A percentile compares a stretch with the other conserved stretches of the same genome.
phyloP scores from a whole-genome alignment of 257 asterid genomes.

The Parsonsia alboflavescens region DNA sequence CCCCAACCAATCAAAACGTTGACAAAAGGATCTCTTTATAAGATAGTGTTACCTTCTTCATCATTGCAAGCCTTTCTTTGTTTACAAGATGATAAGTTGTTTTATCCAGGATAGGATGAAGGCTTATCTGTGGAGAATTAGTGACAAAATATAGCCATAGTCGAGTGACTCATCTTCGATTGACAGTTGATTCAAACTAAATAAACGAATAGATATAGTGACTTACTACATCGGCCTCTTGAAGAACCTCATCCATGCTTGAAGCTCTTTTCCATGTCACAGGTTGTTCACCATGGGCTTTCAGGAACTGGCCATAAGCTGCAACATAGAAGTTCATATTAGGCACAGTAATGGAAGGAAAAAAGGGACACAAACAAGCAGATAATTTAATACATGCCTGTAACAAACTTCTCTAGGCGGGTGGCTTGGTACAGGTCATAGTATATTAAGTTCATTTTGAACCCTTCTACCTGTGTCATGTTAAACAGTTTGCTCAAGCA shows the following conservation, averaged over 20 bases:
- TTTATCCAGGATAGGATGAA: constrained; percentile 88
- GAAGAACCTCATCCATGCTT: constrained; percentile 86
- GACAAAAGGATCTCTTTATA: background rate
- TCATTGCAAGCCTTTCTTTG: constrained; percentile 79
- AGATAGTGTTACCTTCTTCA: constrained; percentile 65
- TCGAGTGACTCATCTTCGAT: background rate
- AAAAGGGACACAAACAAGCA: constrained; percentile 3
- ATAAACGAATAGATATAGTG: background rate
- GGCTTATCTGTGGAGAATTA: constrained; percentile 65
- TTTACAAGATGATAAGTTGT: constrained; percentile 92
- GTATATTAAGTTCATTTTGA: constrained; percentile 96
- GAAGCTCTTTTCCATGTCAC: constrained; percentile 95
- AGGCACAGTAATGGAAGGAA: background rate
- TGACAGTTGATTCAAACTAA: background rate
- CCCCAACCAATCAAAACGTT: background rate
- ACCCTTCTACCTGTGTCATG: constrained; percentile 78
- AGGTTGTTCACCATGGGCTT: constrained; percentile 85
- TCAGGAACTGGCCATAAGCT: constrained; percentile 91
- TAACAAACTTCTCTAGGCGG: constrained; percentile 87
- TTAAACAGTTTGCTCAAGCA: constrained; percentile 5
- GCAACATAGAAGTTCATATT: constrained; percentile 21
- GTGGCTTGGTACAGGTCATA: constrained; percentile 93
- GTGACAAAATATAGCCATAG: background rate
- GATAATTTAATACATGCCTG: constrained; percentile 44
- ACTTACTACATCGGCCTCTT: constrained; percentile 77